A percentile compares a stretch with the other conserved stretches of the same genome.
Evolutionary conservation across 768 basidiomycete species (phyloP).

Genomic region (Pulveroboletus sp.): DNA sequence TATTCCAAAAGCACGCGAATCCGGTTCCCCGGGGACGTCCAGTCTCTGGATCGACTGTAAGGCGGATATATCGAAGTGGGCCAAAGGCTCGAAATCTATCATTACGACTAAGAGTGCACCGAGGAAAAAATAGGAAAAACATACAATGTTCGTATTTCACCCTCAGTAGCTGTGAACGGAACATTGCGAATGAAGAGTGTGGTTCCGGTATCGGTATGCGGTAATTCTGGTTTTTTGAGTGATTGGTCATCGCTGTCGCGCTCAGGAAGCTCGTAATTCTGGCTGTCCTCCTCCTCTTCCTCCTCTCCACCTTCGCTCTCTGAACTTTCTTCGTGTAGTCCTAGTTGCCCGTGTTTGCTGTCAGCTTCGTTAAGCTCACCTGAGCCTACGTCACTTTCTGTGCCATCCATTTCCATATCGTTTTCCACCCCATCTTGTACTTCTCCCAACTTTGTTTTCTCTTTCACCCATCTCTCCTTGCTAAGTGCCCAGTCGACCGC

Average conservation of each 20-base stretch:
- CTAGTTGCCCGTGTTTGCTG: constrained; percentile 40
- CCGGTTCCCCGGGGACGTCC: constrained; percentile 92
- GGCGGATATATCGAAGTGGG: constrained; percentile 86
- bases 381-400: constrained; percentile 17
- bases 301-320: constrained; percentile 29
- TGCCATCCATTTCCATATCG: constrained; percentile 32
- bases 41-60: constrained; percentile 77
- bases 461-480: constrained; percentile 88
- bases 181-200: constrained; percentile 94
- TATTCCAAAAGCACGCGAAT: constrained; percentile 97
- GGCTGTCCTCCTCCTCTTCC: constrained; percentile 26
- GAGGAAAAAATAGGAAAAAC: constrained; percentile 24
- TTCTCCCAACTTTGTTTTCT: constrained; percentile 51
- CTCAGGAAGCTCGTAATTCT: constrained; percentile 16
- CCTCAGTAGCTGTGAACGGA: constrained; percentile 88
- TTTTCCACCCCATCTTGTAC: constrained; percentile 24
- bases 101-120: background rate
- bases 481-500: constrained; percentile 97
- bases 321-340: constrained; percentile 37
- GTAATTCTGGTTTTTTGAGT: constrained; percentile 62
- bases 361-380: constrained; percentile 30
- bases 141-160: constrained; percentile 81
- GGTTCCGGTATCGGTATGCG: constrained; percentile 80
- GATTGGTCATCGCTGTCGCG: constrained; percentile 31
- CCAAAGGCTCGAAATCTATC: constrained; percentile 83